A percentile compares a stretch with the other conserved stretches of the same genome.
phyloP scores from a whole-genome alignment of 805 yeast species.

The Cyberlindnera maclurae region DNA sequence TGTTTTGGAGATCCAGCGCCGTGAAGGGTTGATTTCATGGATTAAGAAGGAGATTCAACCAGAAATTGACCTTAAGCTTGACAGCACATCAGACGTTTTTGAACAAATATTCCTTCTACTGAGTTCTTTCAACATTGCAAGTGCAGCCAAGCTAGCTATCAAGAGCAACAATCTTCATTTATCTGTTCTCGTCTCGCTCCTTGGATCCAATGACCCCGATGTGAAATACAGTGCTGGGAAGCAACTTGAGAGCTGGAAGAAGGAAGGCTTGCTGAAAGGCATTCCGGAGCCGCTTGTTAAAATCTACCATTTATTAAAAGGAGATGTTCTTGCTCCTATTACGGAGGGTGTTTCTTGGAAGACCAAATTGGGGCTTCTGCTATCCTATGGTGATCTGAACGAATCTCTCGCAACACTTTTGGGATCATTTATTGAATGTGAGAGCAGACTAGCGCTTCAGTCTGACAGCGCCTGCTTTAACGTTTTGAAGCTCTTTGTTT shows the following conservation, averaged over 20 bases:
- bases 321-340: constrained; percentile 33
- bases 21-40: constrained; percentile 49
- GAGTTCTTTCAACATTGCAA: constrained; percentile 47
- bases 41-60: constrained; percentile 35
- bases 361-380: constrained; percentile 45
- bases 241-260: constrained; percentile 65
- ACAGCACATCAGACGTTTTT: constrained; percentile 34
- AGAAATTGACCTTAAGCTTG: constrained; percentile 26
- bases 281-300: constrained; percentile 52
- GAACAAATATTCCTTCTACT: constrained; percentile 45
- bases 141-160: constrained; percentile 58
- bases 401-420: constrained; percentile 28
- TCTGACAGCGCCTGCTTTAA: constrained; percentile 19
- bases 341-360: constrained; percentile 56
- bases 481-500: constrained; percentile 26
- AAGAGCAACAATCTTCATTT: constrained; percentile 61
- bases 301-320: constrained; percentile 59
- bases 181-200: constrained; percentile 57
- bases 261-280: constrained; percentile 29
- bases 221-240: constrained; percentile 47
- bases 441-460: constrained; percentile 6
- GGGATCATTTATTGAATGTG: constrained; percentile 20
- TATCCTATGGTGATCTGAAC: constrained; percentile 57
- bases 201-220: constrained; percentile 62
- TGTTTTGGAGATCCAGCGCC: constrained; percentile 31